These are phyloP conservation scores for Saturnispora gosingensis DNA, from an alignment of 805 yeast species.

Conservation along the genomic window DNA sequence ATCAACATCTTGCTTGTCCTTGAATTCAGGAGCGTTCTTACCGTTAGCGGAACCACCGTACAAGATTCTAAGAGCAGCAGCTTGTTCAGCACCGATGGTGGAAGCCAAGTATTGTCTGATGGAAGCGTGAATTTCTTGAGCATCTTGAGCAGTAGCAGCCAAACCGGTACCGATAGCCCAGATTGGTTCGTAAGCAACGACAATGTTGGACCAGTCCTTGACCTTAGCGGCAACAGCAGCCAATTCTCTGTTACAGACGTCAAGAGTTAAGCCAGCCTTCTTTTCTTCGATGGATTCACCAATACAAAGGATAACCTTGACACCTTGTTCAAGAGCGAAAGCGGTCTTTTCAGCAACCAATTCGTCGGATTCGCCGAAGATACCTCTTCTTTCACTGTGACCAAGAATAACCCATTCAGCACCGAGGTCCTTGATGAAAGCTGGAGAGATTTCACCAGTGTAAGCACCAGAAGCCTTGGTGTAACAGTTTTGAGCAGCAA, in stretches of 20 bases:
- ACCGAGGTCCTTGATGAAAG: slow-evolving; percentile 81
- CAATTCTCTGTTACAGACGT: slow-evolving; percentile 82
- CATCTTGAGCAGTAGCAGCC: slow-evolving; percentile 97
- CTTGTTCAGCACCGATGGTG: slow-evolving; percentile 66
- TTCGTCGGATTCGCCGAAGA: slow-evolving; percentile 84
- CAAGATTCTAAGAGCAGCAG: slow-evolving; percentile 76
- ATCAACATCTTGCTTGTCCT: slow-evolving; percentile 87
- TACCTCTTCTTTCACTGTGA: slow-evolving; percentile 97
- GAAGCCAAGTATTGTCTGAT: slow-evolving; percentile 77
- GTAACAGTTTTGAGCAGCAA: slow-evolving; percentile 90
- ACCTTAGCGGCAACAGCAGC: slow-evolving; percentile 63
- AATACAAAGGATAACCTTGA: slow-evolving; percentile 89
- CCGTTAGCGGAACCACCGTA: slow-evolving; percentile 99
- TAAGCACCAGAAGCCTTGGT: slow-evolving; percentile 87
- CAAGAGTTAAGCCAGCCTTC: slow-evolving; percentile 77
- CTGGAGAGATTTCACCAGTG: slow-evolving; percentile 95
- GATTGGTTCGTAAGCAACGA: slow-evolving; percentile 97
- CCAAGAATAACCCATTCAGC: slow-evolving; percentile 94
- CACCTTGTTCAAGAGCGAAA: slow-evolving; percentile 84
- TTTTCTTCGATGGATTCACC: slow-evolving; percentile 97
- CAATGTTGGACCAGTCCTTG: slow-evolving; percentile 81
- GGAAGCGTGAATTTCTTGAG: slow-evolving; percentile 86
- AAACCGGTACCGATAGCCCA: slow-evolving; percentile 99
- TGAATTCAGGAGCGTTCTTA: slow-evolving; percentile 81
- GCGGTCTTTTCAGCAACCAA: slow-evolving; percentile 89